A percentile compares a stretch with the other conserved stretches of the same genome.
phyloP scores from a whole-genome alignment of 2,329 filamentous ascomycete species.

The Lecanosticta acicola region DNA sequence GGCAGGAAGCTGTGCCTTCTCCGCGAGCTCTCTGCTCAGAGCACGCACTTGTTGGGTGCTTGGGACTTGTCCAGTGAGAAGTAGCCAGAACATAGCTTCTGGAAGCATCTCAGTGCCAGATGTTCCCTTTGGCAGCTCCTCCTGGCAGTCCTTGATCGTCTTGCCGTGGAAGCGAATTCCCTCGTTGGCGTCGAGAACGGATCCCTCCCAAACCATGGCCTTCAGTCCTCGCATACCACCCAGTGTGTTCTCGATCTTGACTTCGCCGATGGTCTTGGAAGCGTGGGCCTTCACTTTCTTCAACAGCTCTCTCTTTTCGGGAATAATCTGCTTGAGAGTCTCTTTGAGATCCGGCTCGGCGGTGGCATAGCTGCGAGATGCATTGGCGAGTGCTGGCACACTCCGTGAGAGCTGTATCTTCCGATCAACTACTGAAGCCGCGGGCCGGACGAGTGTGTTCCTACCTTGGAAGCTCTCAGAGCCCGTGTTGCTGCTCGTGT shows the following conservation, averaged over 20 bases:
- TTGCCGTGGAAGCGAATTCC: constrained; percentile 97
- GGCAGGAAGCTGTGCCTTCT: constrained; percentile 73
- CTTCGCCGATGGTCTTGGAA: constrained; percentile 78
- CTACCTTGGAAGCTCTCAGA: constrained; percentile 59
- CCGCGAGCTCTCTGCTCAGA: constrained; percentile 80
- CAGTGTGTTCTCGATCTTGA: constrained; percentile 89
- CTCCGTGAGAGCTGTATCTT: constrained; percentile 23
- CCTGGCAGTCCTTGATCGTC: constrained; percentile 97
- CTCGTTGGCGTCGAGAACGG: constrained; percentile 91
- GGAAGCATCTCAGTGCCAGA: constrained; percentile 95
- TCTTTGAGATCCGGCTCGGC: constrained; percentile 86
- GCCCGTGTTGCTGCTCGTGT: constrained; percentile 58
- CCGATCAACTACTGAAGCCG: constrained; percentile 2
- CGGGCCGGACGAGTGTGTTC: constrained; percentile 16
- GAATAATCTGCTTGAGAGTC: constrained; percentile 76
- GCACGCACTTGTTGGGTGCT: constrained; percentile 72
- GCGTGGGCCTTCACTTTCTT: constrained; percentile 87
- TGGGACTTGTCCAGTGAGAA: constrained; percentile 88
- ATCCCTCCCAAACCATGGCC: constrained; percentile 98
- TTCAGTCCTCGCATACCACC: constrained; percentile 95
- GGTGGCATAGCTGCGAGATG: constrained; percentile 58
- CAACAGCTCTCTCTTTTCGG: constrained; percentile 85
- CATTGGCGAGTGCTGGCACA: constrained; percentile 19
- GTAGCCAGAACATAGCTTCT: constrained; percentile 98
- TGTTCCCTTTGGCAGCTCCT: constrained; percentile 84